Conservation (phyloP, 768 basidiomycete genomes). For the Mycena venus region DNA sequence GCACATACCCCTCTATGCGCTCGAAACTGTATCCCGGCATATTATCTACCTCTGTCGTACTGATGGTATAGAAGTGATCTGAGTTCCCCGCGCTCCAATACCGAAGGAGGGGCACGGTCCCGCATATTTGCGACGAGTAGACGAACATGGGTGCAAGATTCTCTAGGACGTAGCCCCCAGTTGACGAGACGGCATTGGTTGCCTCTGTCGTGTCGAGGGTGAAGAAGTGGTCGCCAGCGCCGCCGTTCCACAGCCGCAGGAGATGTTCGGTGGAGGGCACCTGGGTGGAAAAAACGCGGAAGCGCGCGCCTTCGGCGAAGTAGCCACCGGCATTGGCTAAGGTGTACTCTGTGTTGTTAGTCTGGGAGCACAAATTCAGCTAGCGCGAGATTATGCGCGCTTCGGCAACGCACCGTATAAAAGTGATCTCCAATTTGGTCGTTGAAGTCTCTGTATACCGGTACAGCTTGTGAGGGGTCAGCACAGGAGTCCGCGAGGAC, state of each 20-base stretch:
- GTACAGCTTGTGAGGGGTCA: neutral
- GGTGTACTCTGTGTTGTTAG: neutral
- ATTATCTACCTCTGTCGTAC: neutral
- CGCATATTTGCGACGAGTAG: slow-evolving; percentile 20
- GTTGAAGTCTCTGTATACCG: neutral
- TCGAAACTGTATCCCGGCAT: neutral
- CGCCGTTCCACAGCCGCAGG: neutral
- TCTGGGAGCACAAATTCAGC: neutral
- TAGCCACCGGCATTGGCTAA: neutral
- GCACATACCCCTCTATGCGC: neutral
- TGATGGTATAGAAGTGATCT: neutral
- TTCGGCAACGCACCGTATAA: neutral
- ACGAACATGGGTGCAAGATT: slow-evolving; percentile 3
- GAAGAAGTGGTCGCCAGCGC: neutral
- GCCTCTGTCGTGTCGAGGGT: neutral
- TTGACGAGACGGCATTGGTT: neutral
- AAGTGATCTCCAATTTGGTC: neutral
- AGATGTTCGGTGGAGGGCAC: neutral
- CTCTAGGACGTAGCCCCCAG: slow-evolving; percentile 1
- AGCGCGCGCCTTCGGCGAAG: neutral
- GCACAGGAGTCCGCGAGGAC: neutral
- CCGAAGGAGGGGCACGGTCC: slow-evolving; percentile 19
- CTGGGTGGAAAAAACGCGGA: neutral
- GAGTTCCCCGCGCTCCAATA: neutral
- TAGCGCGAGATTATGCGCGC: neutral